Evolutionary conservation across 106 monocot genomes (phyloP), one percentile per base, ranked within the genome.

Genomic region (Ottelia alismoides): DNA sequence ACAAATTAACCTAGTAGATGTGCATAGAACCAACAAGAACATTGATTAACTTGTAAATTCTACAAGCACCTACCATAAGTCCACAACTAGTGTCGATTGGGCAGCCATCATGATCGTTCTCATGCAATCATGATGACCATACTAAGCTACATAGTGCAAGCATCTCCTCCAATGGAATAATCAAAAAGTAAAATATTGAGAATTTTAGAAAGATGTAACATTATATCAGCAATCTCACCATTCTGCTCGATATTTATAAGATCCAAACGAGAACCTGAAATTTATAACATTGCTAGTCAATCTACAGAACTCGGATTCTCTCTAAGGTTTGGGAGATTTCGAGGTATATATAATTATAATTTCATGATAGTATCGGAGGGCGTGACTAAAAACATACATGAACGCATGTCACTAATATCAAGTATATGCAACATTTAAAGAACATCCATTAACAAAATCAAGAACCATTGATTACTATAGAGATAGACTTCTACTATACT

Each of bases 111-210:
- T 31, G 7, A 71, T 71, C 18, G 48, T 48, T 21, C 57, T 47
- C 22, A 71, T 19, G 56, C 70, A 71, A 50, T 65, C 65, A 0
- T 59, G 17, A 22, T 66, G 72, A 20, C 72, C 65, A 20, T 60
- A 55, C 46, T 72, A 72, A 18, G 65, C 65, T 7, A 53, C 65
- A 45, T 65, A 72, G 30, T 72, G 72, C 59, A 72, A 30, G 59
- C 65, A 72, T 32, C 60, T 65, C 28, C 72, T 52, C 45, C 60
- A 52, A 30, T 35, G 58, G 47, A 60, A 53, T 7, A 60, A 60
- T 49, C 66, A 65, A 26, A 72, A 72, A 65, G 55, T 48, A 47
- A 72, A 35, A 31, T 63, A 56, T 63, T 71, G 18, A 24, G 21
- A 1, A 22, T 19, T 25, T 29, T 2, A 0, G 53, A 48, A 24